Evolutionary conservation across 805 yeast species (phyloP), one percentile per base, ranked within the genome.

Genomic region (Saccharomycopsis oosterbeekiorum): DNA sequence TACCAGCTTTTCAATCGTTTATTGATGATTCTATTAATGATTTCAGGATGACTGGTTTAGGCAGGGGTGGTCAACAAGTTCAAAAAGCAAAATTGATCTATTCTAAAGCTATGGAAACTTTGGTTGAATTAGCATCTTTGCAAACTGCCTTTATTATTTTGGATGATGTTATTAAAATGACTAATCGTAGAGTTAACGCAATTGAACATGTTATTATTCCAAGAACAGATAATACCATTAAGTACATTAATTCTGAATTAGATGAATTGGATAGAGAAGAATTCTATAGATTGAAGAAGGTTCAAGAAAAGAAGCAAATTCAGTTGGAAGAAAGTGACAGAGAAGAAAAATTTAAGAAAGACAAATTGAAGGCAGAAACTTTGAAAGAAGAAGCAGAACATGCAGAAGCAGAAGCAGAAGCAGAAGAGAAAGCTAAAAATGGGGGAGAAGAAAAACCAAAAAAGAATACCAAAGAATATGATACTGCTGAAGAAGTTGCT

Each of bases 231-330:
- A 93, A 93, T 75, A 93, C 99, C 36, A 93, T 93, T 70, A 77
- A 80, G 59, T 84, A 93, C 76, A 93, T 93, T 78, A 92, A 91
- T 74, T 88, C 97, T 40, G 99, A 93, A 75, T 82, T 93, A 71
- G 99, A 94, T 75, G 99, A 93, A 76, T 81, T 94, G 73, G 98
- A 94, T 73, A 88, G 99, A 81, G 99, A 93, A 76, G 99, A 93
- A 76, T 93, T 93, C 72, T 94, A 92, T 77, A 81, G 99, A 70
- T 83, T 93, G 77, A 94, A 94, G 79, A 93, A 93, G 75, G 97
- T 93, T 59, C 97, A 91, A 74, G 96, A 89, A 70, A 90, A 89
- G 85, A 91, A 91, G 74, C 96, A 90, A 75, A 80, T 83, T 62
- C 93, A 88, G 59, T 81, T 80, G 21, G 91, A 89, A 2, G 81